Conservation (phyloP, 345 rosid species). For the Corymbia maculata region DNA sequence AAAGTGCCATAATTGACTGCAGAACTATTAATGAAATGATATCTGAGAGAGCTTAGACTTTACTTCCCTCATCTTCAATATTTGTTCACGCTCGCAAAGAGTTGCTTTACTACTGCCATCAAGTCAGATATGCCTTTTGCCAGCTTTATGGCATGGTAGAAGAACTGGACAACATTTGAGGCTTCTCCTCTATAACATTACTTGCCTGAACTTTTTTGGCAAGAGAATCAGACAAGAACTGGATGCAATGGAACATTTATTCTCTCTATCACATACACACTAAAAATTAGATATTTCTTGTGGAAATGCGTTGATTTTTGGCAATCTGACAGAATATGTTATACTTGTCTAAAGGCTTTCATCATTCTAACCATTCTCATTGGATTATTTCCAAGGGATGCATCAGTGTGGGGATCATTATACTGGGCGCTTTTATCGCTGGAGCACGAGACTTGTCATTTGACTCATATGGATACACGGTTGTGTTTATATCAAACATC, state of each 20-base stretch:
- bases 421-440: conserved; percentile 84
- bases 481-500: conserved; percentile 84
- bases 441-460: conserved; percentile 97
- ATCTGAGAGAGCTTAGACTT: neutral
- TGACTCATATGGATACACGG: conserved; percentile 78
- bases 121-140: neutral
- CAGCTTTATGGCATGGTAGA: neutral
- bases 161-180: neutral
- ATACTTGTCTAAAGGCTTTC: neutral
- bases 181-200: neutral
- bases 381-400: neutral
- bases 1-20: neutral
- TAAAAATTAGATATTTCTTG: neutral
- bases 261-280: neutral
- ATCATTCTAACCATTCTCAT: neutral
- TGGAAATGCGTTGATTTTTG: neutral
- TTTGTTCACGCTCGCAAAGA: neutral
- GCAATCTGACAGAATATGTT: neutral
- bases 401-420: conserved; percentile 79
- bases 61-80: neutral
- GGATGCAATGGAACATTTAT: neutral
- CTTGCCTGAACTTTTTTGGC: neutral
- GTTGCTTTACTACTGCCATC: neutral
- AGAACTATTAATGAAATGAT: neutral
- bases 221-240: neutral